Evolutionary conservation across 2,329 filamentous ascomycete genomes (phyloP), one percentile per base, ranked within the genome.

Genomic region (Microdochium bolleyi): DNA sequence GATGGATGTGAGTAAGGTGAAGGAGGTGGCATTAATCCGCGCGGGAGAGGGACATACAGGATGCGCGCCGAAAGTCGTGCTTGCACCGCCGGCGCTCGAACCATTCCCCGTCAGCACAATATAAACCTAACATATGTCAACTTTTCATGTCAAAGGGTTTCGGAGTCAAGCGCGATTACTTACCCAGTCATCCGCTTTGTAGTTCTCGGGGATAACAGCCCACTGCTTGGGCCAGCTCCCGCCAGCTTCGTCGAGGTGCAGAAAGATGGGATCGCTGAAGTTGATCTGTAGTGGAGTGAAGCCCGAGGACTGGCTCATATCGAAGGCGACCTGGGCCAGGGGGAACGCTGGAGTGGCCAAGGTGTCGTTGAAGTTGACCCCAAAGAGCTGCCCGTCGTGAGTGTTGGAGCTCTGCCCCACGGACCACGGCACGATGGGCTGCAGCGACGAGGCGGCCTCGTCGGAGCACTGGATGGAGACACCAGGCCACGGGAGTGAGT

Each of bases 331-430:
- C 30, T 2, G 52, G 22, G 51, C 37, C 50, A n/a, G 32, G 7
- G 11, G 13, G 11, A n/a, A 25, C 3, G n/a, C 14, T 16, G 3
- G 16, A 50, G 70, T 70, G 50, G 75, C 66, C 11, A 71, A 70
- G 7, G 76, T 78, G 1, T 60, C 73, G 61, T 84, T 87, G n/a
- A 46, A 19, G n/a, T 10, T 22, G 19, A 46, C 41, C 8, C 14
- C n/a, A 13, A 46, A 46, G 41, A 10, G 41, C 41, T 46, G 50
- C 11, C 54, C 37, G 3, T 56, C 51, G 2, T 51, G 51, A 1
- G 32, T 50, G 5, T 59, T 59, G 19, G 53, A 46, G 13, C 56
- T 55, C 0, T n/a, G 1, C 1, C 55, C 56, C 2, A 60, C 55
- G 3, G 16, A 61, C 58, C 51, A 67, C 7, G 48, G 56, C 21